Base-by-base conservation (phyloP, 2,329 filamentous ascomycete species). In the Fusarium piperis region DNA sequence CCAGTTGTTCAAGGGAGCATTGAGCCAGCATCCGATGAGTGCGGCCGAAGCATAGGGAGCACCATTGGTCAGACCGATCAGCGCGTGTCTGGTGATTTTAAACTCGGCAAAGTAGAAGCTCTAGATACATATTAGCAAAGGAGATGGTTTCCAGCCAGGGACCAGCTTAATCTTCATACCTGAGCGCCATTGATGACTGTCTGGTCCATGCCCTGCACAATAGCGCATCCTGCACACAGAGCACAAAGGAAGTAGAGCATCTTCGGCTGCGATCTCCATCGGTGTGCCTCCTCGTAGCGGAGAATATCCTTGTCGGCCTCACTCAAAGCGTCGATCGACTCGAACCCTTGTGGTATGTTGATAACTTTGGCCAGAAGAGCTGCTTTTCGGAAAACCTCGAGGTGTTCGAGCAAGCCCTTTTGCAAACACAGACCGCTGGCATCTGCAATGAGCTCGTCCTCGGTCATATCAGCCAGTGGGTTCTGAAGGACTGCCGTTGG, bases 131-230 rank as follows among this genome's bases (percentile, higher is more conserved):
- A 44, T 66, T n/a, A 63, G 41, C n/a, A 36, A 56, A 41, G 2
- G 11, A 13, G 8, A 73, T 68, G 10, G 2, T 6, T 23, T 12
- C 2, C 11, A 26, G 13, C 39, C 9, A 8, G 28, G 26, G 28
- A 2, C 28, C 36, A 9, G 13, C 11, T 33, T 10, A 9, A 32
- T 33, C 41, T 36, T 11, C 63, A 36, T 73, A 75, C 74, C 72
- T 76, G 74, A 39, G 89, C 89, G 44, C 88, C 88, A 70, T 90
- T 90, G 65, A 83, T 82, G 55, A 88, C 89, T 3, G 89, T 91
- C 78, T 91, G 87, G 71, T 91, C 89, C 89, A 90, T 91, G 20
- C 90, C 89, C 59, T 86, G 84, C 0, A 88, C 86, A 23, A 88
- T 86, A 12, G 88, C 87, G 59, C 74, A 76, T 82, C 87, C 66